phyloP scores from a whole-genome alignment of 164 flowering plant species.

The Paratinospora sagittata region DNA sequence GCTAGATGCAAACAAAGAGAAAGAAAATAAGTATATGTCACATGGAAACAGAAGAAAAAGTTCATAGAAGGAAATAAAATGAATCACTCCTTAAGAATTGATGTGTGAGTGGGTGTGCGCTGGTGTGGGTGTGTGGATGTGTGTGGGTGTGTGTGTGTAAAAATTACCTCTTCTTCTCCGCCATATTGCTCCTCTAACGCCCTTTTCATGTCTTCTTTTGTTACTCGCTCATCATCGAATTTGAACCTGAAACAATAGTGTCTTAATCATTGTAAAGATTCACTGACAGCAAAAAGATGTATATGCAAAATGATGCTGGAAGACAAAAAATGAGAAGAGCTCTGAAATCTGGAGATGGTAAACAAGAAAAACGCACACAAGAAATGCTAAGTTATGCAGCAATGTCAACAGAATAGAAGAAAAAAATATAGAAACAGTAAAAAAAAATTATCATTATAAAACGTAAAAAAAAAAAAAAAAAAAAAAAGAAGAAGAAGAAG shows the following conservation, averaged over 20 bases:
- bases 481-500: neutral
- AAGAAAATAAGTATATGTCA: conserved; percentile 2
- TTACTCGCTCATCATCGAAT: conserved; percentile 90
- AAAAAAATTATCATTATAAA: no score
- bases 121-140: no score
- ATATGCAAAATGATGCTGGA: neutral
- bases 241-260: conserved; percentile 48
- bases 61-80: neutral
- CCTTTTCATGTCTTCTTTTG: conserved; percentile 74
- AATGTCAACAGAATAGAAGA: neutral
- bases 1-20: conserved; percentile 14
- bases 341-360: neutral
- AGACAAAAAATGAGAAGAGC: no score
- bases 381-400: neutral
- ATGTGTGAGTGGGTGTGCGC: no score
- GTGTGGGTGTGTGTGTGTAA: no score
- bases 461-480: neutral
- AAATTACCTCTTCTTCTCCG: conserved; percentile 79
- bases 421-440: neutral
- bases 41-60: neutral
- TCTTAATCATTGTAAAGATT: neutral
- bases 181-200: conserved; percentile 88
- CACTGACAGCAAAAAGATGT: neutral
- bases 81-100: neutral
- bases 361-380: neutral